Base-by-base conservation (phyloP, 495 filamentous ascomycete genomes). In the Penicillium maclennaniae region DNA sequence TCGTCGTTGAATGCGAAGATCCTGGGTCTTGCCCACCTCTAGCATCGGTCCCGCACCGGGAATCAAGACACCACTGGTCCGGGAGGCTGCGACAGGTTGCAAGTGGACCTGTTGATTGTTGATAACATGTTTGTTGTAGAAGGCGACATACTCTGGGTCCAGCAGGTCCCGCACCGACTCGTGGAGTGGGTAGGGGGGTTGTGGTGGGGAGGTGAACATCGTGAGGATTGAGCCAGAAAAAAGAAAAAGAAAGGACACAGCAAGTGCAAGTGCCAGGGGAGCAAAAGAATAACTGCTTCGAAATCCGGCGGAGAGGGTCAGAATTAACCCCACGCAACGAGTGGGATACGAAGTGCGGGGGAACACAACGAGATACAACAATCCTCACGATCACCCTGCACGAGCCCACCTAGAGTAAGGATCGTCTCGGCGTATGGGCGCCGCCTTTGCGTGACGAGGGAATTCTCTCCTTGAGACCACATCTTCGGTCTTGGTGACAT, bases 181-280 rank as follows among this genome's bases (percentile, higher is more conserved):
- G 53, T 83, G 78, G 38, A 83, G 73, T 26, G 79, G 79, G 51
- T 83, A 82, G 0, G 79, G 80, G 10, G 80, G 80, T 52, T 72
- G 63, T 38, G 68, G 53, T 7, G 63, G 45, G 41, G 62, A 52
- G 1, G 37, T 28, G 41, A 67, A 56, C 69, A 73, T 76, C 31
- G 27, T 63, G 56, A 36, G 21, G 10, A 14, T 14, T 4, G 14
- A 14, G 2, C 23, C 23, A 14, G 31, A 34, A 14, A 34, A 12
- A 14, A 34, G 8, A 14, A 4, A 9, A 10, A 2, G 2, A 23
- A 23, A 23, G 5, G 23, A 34, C 4, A 4, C 9, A 34, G 14
- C n/a, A 14, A 14, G 3, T 31, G 1, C 9, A 34, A 34, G 31
- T 1, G 31, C 9, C 9, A 34, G 3, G 10, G 10, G 14, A 36